phyloP scores from a whole-genome alignment of 2,329 filamentous ascomycete species.

The Colletotrichum sp. region DNA sequence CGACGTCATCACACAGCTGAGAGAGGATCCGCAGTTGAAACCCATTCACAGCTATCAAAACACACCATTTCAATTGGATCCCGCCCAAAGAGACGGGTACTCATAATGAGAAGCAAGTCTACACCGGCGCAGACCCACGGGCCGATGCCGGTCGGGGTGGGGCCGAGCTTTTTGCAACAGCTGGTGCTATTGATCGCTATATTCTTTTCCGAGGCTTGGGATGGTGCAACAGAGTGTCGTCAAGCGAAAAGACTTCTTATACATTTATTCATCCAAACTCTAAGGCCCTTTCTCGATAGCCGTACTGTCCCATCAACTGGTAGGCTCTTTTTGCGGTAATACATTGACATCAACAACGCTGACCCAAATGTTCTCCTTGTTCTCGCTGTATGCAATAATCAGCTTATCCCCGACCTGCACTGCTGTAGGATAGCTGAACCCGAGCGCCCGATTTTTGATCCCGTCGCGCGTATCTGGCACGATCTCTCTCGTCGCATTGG shows the following conservation, averaged over 20 bases:
- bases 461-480: slow-evolving; percentile 27
- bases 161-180: not conserved
- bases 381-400: slow-evolving; percentile 28
- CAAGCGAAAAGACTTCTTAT: not conserved
- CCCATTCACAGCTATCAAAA: not conserved
- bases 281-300: accelerated
- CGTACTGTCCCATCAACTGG: not conserved
- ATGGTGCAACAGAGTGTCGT: not conserved
- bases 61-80: not conserved
- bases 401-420: slow-evolving; percentile 25
- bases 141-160: not conserved
- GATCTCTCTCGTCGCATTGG: slow-evolving; percentile 23
- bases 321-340: slow-evolving; percentile 4
- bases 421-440: slow-evolving; percentile 28
- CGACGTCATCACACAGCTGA: not conserved
- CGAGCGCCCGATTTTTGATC: slow-evolving; percentile 23
- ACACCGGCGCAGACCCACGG: not conserved
- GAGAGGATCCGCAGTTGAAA: not conserved
- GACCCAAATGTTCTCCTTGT: slow-evolving; percentile 32
- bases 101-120: not conserved
- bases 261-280: accelerated
- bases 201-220: not conserved
- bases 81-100: not conserved
- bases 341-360: slow-evolving; percentile 23
- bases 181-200: not conserved